Percentiles rank a stretch among this genome's conserved stretches.
phyloP scores from a whole-genome alignment of 2,329 filamentous ascomycete genomes.

The Scytalidium lignicola region DNA sequence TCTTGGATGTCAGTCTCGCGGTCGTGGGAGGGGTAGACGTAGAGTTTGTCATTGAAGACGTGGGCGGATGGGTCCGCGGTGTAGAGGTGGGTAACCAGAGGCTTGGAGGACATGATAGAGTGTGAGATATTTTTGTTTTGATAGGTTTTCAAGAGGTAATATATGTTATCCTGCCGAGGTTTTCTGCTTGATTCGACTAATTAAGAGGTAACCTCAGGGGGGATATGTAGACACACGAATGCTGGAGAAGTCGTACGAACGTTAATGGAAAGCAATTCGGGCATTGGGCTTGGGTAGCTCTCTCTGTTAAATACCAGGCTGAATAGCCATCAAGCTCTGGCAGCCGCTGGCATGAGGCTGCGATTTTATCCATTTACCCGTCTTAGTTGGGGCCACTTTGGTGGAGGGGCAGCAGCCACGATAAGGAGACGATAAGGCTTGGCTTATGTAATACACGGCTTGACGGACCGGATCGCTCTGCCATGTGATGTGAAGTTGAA shows the following conservation, averaged over 20 bases:
- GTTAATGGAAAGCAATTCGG: background rate
- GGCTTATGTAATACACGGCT: too few species aligned
- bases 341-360: background rate
- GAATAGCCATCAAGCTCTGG: background rate
- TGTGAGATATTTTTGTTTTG: too few species aligned
- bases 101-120: constrained; percentile 24
- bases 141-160: too few species aligned
- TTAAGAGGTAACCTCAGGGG: background rate
- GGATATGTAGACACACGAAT: background rate
- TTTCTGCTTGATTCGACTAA: background rate
- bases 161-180: too few species aligned
- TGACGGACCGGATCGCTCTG: too few species aligned
- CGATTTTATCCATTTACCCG: background rate
- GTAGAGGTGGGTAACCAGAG: constrained; percentile 70
- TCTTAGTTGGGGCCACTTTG: background rate
- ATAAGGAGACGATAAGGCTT: too few species aligned
- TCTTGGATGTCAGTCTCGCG: constrained; percentile 67
- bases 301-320: background rate
- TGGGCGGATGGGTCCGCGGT: constrained; percentile 78
- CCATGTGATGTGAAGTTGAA: too few species aligned
- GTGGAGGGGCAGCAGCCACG: too few species aligned
- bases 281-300: background rate
- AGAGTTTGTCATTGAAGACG: constrained; percentile 69
- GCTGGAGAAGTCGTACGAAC: background rate
- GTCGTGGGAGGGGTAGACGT: constrained; percentile 79